Evolutionary conservation across 345 rosid species (phyloP).

Genomic region (Citrus unshiu): DNA sequence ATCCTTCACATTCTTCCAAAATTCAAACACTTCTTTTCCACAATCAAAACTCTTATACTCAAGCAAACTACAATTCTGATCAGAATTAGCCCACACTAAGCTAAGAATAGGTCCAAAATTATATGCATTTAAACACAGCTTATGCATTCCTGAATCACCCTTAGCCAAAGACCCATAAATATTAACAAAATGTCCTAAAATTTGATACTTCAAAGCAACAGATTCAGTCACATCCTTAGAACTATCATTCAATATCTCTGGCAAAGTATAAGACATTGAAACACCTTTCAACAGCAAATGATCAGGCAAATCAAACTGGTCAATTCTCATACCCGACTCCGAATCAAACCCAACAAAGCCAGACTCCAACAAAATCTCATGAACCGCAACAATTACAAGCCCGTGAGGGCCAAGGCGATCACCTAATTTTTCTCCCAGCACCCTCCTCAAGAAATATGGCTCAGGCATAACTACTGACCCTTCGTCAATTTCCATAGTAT

Average conservation of each 20-base stretch:
- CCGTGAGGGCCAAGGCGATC: constrained; percentile 32
- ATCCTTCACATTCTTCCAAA: constrained; percentile 77
- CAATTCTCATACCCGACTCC: constrained; percentile 29
- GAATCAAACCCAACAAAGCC: constrained; percentile 53
- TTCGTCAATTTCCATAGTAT: constrained; percentile 28
- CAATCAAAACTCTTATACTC: constrained; percentile 4
- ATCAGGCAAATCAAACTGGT: constrained; percentile 42
- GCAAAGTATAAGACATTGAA: constrained; percentile 54
- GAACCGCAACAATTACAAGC: constrained; percentile 52
- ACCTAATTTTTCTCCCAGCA: constrained; percentile 46
- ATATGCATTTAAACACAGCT: constrained; percentile 39
- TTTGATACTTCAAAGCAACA: constrained; percentile 46
- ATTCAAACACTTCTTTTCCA: constrained; percentile 46
- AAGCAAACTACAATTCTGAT: constrained; percentile 2
- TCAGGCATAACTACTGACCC: constrained; percentile 27
- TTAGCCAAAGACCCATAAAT: constrained; percentile 49
- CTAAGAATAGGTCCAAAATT: constrained; percentile 42
- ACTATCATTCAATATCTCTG: constrained; percentile 32
- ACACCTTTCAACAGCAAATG: constrained; percentile 29
- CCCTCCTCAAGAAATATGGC: constrained; percentile 58
- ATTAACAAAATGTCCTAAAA: constrained; percentile 41
- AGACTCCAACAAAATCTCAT: constrained; percentile 68
- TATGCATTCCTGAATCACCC: constrained; percentile 26
- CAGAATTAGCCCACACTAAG: constrained; percentile 27
- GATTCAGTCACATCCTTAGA: constrained; percentile 18